phyloP scores from a whole-genome alignment of 1,139 yeast genomes.

The Suzukiozyma palmioleophila region DNA sequence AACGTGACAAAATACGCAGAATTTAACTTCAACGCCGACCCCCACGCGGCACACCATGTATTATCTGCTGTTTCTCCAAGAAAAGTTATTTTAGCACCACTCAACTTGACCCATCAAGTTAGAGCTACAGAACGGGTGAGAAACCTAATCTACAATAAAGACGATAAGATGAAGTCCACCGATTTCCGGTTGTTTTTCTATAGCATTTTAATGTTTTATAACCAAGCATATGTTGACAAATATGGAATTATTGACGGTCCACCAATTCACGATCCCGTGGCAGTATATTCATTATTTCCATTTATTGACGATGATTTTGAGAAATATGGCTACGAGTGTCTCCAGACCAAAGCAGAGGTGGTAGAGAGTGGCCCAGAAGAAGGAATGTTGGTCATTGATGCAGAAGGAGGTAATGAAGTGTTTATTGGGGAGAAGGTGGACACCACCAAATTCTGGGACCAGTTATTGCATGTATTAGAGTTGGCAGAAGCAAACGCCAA shows the following conservation, averaged over 20 bases:
- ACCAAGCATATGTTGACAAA: slow-evolving; percentile 38
- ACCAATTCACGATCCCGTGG: slow-evolving; percentile 80
- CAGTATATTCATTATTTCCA: slow-evolving; percentile 57
- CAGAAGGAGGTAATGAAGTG: slow-evolving; percentile 35
- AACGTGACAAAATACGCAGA: slow-evolving; percentile 59
- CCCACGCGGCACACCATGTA: slow-evolving; percentile 65
- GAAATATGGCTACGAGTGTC: slow-evolving; percentile 26
- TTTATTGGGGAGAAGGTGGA: slow-evolving; percentile 44
- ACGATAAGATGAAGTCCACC: slow-evolving; percentile 4
- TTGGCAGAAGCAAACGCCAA: slow-evolving; percentile 13
- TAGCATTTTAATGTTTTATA: slow-evolving; percentile 56
- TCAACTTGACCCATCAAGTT: slow-evolving; percentile 70
- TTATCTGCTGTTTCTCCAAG: slow-evolving; percentile 39
- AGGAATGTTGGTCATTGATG: slow-evolving; percentile 36
- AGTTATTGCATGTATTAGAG: slow-evolving; percentile 39
- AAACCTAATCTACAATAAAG: slow-evolving; percentile 19
- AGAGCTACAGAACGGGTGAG: slow-evolving; percentile 50
- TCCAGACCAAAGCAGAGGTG: slow-evolving; percentile 23
- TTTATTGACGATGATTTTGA: slow-evolving; percentile 25
- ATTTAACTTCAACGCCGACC: slow-evolving; percentile 74
- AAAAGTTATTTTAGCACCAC: slow-evolving; percentile 56
- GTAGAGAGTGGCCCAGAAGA: slow-evolving; percentile 24
- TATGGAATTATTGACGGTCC: slow-evolving; percentile 57
- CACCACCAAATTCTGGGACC: slow-evolving; percentile 50
- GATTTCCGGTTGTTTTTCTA: slow-evolving; percentile 33